phyloP scores from a whole-genome alignment of 148 eudicot genomes.

The Vaccinium myrtillus region DNA sequence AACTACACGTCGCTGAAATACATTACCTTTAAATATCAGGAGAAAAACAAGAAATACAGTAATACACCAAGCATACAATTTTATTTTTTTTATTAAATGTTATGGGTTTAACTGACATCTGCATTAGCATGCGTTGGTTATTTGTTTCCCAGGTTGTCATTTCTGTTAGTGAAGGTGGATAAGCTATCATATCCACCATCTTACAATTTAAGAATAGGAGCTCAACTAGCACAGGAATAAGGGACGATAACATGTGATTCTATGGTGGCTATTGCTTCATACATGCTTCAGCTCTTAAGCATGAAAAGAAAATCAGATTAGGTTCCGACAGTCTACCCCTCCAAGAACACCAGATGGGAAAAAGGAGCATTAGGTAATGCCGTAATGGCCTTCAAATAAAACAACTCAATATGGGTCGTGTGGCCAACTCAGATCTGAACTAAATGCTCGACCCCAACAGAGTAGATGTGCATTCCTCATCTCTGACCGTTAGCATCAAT shows the following conservation, averaged over 20 bases:
- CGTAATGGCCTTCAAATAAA: background rate
- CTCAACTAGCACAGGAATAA: background rate
- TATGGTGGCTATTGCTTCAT: background rate
- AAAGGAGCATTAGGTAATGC: slow-evolving; percentile 2
- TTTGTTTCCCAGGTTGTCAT: background rate
- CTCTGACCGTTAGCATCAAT: background rate
- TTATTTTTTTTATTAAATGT: background rate
- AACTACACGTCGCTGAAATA: background rate
- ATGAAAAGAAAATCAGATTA: background rate
- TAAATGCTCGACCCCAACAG: slow-evolving; percentile 1
- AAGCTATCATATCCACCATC: background rate
- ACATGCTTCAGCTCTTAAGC: slow-evolving; percentile 1
- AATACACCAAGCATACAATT: background rate
- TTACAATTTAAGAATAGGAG: background rate
- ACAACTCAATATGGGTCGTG: background rate
- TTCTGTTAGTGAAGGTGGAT: background rate
- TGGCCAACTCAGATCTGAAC: background rate
- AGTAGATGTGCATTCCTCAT: background rate
- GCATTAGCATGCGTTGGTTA: background rate
- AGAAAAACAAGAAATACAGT: slow-evolving; percentile 2
- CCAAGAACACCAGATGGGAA: background rate
- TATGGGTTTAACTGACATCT: background rate
- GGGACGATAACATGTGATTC: background rate
- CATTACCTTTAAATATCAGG: background rate
- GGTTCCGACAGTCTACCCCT: background rate